These are phyloP conservation scores for Auricularia sp. DNA, from an alignment of 768 basidiomycete species.

Conservation along the genomic window DNA sequence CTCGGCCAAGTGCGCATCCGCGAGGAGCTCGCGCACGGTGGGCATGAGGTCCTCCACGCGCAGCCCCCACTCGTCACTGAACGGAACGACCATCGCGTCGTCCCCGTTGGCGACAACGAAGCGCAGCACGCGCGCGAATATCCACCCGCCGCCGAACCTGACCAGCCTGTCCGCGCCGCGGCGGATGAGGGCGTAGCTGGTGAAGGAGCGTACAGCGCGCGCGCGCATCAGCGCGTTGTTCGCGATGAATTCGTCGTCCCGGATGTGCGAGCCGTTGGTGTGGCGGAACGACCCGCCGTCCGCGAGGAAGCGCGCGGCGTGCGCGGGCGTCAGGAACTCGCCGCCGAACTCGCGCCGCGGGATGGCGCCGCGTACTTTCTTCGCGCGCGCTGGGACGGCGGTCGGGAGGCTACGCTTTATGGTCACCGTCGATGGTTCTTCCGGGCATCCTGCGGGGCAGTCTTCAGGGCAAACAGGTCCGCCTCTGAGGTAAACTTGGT, in stretches of 20 bases:
- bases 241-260: background rate
- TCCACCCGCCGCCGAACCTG: background rate
- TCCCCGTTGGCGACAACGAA: background rate
- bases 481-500: background rate
- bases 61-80: background rate
- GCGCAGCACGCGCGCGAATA: background rate
- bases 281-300: background rate
- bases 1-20: background rate
- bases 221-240: background rate
- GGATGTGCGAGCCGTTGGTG: background rate
- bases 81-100: background rate
- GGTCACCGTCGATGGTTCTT: background rate
- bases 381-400: too few species aligned
- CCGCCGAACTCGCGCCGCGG: background rate
- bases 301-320: background rate
- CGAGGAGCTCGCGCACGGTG: background rate
- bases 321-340: background rate
- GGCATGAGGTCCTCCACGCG: background rate
- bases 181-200: background rate
- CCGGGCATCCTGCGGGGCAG: background rate
- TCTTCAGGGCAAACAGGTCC: background rate
- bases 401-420: too few species aligned
- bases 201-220: background rate
- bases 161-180: background rate
- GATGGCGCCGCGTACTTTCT: background rate